These are phyloP conservation scores for Eucalyptus pauciflora DNA, from an alignment of 345 rosid genomes.

Conservation along the genomic window DNA sequence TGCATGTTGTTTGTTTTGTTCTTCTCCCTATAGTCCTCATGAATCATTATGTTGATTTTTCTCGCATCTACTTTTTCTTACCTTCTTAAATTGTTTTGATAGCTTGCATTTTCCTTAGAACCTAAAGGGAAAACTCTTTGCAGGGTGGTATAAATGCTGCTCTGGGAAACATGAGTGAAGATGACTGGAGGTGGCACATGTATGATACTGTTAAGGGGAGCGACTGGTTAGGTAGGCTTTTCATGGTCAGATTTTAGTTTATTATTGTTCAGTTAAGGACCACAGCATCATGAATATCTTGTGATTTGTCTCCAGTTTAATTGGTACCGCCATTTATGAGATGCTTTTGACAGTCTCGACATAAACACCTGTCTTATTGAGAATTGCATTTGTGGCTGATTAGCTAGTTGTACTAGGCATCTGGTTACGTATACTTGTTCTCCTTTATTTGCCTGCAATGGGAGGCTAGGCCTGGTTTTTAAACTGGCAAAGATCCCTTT, in stretches of 20 bases:
- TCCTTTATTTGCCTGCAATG: background rate
- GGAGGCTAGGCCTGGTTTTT: background rate
- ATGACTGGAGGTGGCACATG: slow-evolving; percentile 99
- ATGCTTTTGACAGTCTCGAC: background rate
- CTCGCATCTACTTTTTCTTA: background rate
- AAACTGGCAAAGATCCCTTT: background rate
- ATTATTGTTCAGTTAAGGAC: background rate
- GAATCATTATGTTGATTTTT: background rate
- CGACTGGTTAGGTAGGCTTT: slow-evolving; percentile 82
- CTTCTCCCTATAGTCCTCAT: background rate
- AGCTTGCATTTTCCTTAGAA: background rate
- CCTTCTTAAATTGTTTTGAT: background rate
- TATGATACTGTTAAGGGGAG: slow-evolving; percentile 99
- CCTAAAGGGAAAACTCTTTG: background rate
- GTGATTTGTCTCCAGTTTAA: background rate
- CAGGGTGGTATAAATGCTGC: slow-evolving; percentile 99
- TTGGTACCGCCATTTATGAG: background rate
- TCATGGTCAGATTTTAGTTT: background rate
- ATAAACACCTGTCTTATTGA: background rate
- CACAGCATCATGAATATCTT: background rate
- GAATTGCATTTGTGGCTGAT: background rate
- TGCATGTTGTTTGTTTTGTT: background rate
- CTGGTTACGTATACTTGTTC: background rate
- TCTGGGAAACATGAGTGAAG: slow-evolving; percentile 92
- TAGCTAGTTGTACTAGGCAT: background rate